phyloP scores from a whole-genome alignment of 176 grass and related monocot species.

The Phyllostachys edulis region DNA sequence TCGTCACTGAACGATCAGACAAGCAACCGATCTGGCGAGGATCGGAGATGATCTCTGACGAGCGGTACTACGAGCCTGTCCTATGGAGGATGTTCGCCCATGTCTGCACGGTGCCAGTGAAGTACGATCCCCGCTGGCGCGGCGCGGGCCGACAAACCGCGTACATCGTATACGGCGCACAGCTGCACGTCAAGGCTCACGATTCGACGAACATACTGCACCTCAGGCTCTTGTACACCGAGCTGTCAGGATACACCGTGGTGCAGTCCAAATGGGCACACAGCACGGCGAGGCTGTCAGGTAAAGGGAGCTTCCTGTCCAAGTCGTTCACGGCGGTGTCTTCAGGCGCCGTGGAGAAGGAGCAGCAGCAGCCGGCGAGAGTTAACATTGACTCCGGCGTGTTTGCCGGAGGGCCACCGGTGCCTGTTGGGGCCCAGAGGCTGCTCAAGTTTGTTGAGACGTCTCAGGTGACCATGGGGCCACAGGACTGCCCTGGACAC shows the following conservation, averaged over 20 bases:
- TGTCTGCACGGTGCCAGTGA: slow-evolving; percentile 75
- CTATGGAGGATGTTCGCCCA: slow-evolving; percentile 76
- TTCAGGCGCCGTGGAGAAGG: slow-evolving; percentile 17
- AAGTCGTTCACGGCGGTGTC: slow-evolving; percentile 34
- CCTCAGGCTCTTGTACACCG: slow-evolving; percentile 68
- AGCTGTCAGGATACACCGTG: slow-evolving; percentile 52
- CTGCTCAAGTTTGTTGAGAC: slow-evolving; percentile 82
- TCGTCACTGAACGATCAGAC: slow-evolving; percentile 26
- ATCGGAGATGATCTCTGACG: slow-evolving; percentile 62
- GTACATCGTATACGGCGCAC: slow-evolving; percentile 68
- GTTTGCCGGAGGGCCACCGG: slow-evolving; percentile 56
- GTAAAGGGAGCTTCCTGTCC: slow-evolving; percentile 57
- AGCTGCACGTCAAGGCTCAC: slow-evolving; percentile 55
- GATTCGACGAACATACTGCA: slow-evolving; percentile 53
- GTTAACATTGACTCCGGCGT: slow-evolving; percentile 67
- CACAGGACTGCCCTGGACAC: slow-evolving; percentile 72
- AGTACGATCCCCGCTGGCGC: slow-evolving; percentile 59
- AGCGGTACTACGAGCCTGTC: slow-evolving; percentile 68
- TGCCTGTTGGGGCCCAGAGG: slow-evolving; percentile 58
- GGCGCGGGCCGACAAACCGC: neutral
- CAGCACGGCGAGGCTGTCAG: slow-evolving; percentile 30
- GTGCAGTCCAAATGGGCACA: slow-evolving; percentile 67
- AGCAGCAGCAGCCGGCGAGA: slow-evolving; percentile 1
- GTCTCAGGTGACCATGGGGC: slow-evolving; percentile 64
- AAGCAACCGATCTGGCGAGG: slow-evolving; percentile 51